Conservation (phyloP, 768 basidiomycete genomes). For the Terana coerulea region DNA sequence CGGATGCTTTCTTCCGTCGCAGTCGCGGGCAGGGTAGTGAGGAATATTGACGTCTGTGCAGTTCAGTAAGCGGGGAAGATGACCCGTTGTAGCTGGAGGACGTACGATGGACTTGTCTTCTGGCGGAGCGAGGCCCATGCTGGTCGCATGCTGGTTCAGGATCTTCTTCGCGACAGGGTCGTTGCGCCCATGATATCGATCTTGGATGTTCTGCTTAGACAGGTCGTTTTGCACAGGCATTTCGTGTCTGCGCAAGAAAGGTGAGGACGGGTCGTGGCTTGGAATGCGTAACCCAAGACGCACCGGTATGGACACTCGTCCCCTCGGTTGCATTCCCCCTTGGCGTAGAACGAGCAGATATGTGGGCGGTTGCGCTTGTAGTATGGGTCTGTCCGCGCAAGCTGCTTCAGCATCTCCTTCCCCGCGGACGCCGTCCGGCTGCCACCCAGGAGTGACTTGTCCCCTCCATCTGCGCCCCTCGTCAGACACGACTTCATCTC, state of each 20-base stretch:
- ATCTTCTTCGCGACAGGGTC: slow-evolving; percentile 96
- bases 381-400: slow-evolving; percentile 94
- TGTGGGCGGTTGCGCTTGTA: slow-evolving; percentile 97
- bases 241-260: slow-evolving; percentile 65
- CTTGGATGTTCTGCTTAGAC: slow-evolving; percentile 89
- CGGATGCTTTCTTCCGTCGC: slow-evolving; percentile 75
- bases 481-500: too few relatives aligned
- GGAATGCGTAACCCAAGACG: slow-evolving; percentile 18
- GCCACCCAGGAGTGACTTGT: slow-evolving; percentile 61
- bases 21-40: slow-evolving; percentile 66
- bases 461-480: slow-evolving; percentile 56
- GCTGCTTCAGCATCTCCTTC: slow-evolving; percentile 94
- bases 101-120: slow-evolving; percentile 84
- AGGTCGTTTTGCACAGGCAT: slow-evolving; percentile 78
- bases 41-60: slow-evolving; percentile 77
- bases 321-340: slow-evolving; percentile 93
- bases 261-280: neutral
- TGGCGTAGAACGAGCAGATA: slow-evolving; percentile 91
- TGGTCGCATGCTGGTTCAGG: slow-evolving; percentile 71
- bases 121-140: slow-evolving; percentile 82
- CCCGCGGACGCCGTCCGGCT: slow-evolving; percentile 71
- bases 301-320: slow-evolving; percentile 87
- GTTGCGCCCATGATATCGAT: slow-evolving; percentile 88
- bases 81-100: too few relatives aligned
- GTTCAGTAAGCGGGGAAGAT: slow-evolving; percentile 10